phyloP scores from a whole-genome alignment of 345 rosid species.

The Syzygium aromaticum region DNA sequence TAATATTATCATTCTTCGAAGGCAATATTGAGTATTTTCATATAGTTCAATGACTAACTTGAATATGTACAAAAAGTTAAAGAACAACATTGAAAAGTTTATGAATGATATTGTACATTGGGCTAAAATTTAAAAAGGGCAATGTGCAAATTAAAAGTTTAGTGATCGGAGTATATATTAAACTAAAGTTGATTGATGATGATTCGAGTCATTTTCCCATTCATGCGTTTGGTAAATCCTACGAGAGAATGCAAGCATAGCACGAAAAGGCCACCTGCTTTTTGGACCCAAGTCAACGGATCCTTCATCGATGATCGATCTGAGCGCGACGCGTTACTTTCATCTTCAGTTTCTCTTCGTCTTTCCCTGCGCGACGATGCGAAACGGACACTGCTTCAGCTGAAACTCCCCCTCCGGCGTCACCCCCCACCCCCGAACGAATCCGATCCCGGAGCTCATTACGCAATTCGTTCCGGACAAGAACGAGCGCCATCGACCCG shows the following conservation, averaged over 20 bases:
- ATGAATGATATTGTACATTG: accelerated
- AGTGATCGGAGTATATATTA: too few species aligned
- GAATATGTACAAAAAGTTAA: background rate
- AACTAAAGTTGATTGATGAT: too few species aligned
- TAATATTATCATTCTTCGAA: background rate
- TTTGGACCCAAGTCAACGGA: background rate
- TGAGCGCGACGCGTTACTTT: background rate
- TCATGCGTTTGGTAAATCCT: background rate
- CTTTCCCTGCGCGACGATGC: background rate
- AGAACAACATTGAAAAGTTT: accelerated
- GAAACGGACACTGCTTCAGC: background rate
- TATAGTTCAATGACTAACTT: background rate
- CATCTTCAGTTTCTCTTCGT: background rate
- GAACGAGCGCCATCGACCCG: background rate
- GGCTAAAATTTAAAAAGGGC: accelerated
- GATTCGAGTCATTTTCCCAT: too few species aligned
- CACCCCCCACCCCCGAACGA: background rate
- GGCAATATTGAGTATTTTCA: accelerated
- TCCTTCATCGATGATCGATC: background rate
- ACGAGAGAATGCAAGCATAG: background rate
- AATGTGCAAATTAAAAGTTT: too few species aligned
- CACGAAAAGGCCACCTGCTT: background rate
- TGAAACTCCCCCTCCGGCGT: background rate
- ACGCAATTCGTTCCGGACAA: background rate
- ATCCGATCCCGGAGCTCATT: background rate